A percentile compares a stretch with the other conserved stretches of the same genome.
Evolutionary conservation across 805 yeast genomes (phyloP).

Genomic region (Candida peoriensis): DNA sequence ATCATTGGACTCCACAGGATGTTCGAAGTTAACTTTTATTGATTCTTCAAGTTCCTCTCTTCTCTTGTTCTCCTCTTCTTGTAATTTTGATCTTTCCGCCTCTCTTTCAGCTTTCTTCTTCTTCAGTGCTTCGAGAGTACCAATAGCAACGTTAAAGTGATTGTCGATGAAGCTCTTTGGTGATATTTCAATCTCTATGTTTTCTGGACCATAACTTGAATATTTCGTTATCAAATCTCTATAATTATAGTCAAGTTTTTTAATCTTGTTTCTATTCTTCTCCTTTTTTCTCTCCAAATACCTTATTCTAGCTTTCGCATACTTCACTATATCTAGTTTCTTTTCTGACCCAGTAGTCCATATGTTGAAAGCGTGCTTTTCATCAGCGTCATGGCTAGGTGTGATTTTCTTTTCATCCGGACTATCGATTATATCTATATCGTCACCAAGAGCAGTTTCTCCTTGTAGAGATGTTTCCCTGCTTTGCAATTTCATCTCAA

Average conservation of each 20-base stretch:
- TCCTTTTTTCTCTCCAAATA: conserved; percentile 30
- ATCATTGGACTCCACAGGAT: conserved; percentile 18
- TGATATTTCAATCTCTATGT: conserved; percentile 6
- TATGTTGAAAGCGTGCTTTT: conserved; percentile 3
- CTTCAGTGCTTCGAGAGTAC: conserved; percentile 28
- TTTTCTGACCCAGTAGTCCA: conserved; percentile 17
- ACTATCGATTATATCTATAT: conserved; percentile 8
- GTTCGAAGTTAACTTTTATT: conserved; percentile 4
- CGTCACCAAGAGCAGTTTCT: conserved; percentile 11
- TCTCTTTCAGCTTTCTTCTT: conserved; percentile 28
- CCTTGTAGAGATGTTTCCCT: no score
- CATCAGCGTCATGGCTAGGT: conserved; percentile 7
- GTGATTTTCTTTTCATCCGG: background rate
- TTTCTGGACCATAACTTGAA: conserved; percentile 12
- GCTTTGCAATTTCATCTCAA: conserved; percentile 17
- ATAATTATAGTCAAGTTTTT: conserved; percentile 10
- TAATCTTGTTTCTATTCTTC: conserved; percentile 7
- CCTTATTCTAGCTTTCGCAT: conserved; percentile 44
- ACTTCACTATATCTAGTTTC: conserved; percentile 51
- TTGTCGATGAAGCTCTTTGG: conserved; percentile 26
- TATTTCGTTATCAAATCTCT: conserved; percentile 5
- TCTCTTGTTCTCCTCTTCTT: conserved; percentile 10
- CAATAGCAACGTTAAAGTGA: conserved; percentile 27
- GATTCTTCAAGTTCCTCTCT: conserved; percentile 6
- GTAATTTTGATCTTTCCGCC: conserved; percentile 16